Evolutionary conservation across 768 basidiomycete species (phyloP), one percentile per base, ranked within the genome.

Genomic region (Calocybe gangraenosa): DNA sequence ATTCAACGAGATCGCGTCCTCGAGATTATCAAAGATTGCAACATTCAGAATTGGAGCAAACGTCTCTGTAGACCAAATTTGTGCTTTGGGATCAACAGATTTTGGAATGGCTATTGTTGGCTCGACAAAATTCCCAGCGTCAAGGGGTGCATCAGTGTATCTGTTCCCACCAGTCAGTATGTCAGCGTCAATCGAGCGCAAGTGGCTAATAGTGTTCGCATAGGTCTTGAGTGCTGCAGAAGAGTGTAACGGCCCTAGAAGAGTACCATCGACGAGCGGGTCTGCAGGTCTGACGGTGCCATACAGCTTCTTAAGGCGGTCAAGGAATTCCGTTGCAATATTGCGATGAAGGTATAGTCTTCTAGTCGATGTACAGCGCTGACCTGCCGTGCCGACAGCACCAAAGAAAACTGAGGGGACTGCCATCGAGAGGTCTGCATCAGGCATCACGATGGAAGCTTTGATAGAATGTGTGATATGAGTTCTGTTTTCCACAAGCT

Each of bases 381-480:
- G 74, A n/a, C 78, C 78, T 55, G 76, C 75, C 25, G 78, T 79
- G 46, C 95, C 95, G 36, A 96, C 83, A 21, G 95, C 91, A 30
- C 94, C 90, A 67, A 97, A 97, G 63, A 92, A 90, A 21, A 94
- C 87, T 3, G 92, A 79, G 11, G 89, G 89, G 13, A 96, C 79
- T 30, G 95, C 94, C 53, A 96, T 81, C 23, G 78, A 75, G 18
- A 96, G 77, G 65, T 96, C 92, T 15, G 95, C 94, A 67, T 96
- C 95, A 40, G 89, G 79, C 80, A 96, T 87, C 52, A 98, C 76
- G 55, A 96, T 83, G 32, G 91, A 83, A 52, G 94, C 93, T 93
- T 63, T 5, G 50, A 44, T 36, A 53, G 36, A 51, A 55, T 35
- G 36, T 23, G 48, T 47, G 53, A 56, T 55, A 49, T 46, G 49